These are phyloP conservation scores for Heliosperma pusillum DNA, from an alignment of 148 eudicot genomes.

Conservation along the genomic window DNA sequence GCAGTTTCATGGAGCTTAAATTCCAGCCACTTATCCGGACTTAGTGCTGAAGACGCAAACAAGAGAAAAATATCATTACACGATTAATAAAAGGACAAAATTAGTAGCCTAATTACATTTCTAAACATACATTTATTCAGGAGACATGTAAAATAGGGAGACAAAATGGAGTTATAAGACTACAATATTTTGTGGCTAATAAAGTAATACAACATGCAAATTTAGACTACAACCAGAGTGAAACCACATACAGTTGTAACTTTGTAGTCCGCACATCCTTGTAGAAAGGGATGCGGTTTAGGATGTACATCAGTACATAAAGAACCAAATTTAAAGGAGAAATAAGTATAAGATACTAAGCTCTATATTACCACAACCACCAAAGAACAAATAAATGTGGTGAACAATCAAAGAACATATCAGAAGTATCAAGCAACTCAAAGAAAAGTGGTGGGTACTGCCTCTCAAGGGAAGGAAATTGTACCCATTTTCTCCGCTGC, in stretches of 20 bases:
- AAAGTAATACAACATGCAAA: not conserved
- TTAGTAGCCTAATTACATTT: not conserved
- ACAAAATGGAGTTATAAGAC: not conserved
- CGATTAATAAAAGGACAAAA: not conserved
- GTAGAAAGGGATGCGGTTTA: not conserved
- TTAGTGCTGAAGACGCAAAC: constrained; percentile 47
- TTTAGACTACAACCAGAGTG: not conserved
- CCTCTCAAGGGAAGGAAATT: constrained; percentile 20
- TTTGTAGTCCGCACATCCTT: not conserved
- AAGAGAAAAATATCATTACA: constrained; percentile 11
- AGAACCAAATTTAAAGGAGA: not conserved
- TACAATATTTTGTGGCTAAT: not conserved
- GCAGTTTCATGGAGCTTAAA: constrained; percentile 86
- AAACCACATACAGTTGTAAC: not conserved
- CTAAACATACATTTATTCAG: not conserved
- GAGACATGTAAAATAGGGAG: not conserved
- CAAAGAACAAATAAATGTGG: not conserved
- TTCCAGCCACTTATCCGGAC: constrained; percentile 85
- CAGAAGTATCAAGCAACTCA: not conserved
- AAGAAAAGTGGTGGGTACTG: not conserved
- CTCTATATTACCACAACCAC: not conserved
- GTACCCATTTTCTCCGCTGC: constrained; percentile 51
- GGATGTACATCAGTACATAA: not conserved
- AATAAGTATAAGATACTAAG: not conserved
- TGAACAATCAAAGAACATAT: not conserved